Evolutionary conservation across 805 yeast species (phyloP), one percentile per base, ranked within the genome.

Genomic region (Blastobotrys mokoenaii): DNA sequence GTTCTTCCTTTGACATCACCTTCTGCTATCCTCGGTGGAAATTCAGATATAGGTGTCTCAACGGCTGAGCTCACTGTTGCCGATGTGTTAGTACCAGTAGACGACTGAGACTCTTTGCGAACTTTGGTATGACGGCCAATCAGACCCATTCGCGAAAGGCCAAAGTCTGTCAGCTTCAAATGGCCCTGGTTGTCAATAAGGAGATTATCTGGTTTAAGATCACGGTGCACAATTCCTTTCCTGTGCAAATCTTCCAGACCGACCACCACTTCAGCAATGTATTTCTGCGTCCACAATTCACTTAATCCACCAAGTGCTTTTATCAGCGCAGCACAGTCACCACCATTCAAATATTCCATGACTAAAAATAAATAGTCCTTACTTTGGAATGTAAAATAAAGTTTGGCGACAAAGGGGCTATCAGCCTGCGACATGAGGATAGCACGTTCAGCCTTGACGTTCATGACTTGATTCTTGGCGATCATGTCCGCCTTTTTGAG

Each of bases 391-490:
- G 94, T 82, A 43, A 84, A 84, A 57, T 80, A 84, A 27, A 93
- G 69, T 58, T 82, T 88, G 1, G 96, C 97, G 48, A 93, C 97
- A 60, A 83, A 87, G 0, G 96, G 94, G 33, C 90, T 83, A 51
- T 88, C 90, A 2, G 95, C 77, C 59, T 93, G 97, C 1, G 94
- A 81, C 94, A 93, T 93, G 88, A 93, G 82, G n/a, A 90, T 90
- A 0, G 97, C 96, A 38, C 98, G 69, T 62, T 94, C 99, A 1
- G 96, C 84, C 56, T 84, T 84, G 29, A 94, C 96, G 60, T 93
- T 93, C 16, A 89, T 80, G 3, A 90, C 90, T 67, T 93, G 98
- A 69, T 94, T 94, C 66, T 90, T 93, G 1, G 96, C 90, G 49
- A 93, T 81, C 97, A 93, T 93, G 63, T 93, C 97, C 2, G 94